Evolutionary conservation across 2,329 filamentous ascomycete species (phyloP).

Genomic region (Drechslerella dactyloides): DNA sequence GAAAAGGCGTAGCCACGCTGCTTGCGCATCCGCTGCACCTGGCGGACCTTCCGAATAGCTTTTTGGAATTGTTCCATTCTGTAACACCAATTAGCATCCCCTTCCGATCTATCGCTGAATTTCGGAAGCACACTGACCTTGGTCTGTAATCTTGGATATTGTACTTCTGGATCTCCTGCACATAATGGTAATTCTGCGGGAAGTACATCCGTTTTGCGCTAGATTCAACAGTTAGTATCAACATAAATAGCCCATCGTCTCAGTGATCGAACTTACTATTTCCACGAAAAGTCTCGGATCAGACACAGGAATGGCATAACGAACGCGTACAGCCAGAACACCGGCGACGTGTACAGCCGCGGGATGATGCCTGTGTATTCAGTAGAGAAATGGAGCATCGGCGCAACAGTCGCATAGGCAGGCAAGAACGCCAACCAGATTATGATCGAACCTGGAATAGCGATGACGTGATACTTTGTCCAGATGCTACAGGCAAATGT

Average conservation of each 20-base stretch:
- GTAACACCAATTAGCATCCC: slow-evolving; percentile 52
- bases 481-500: slow-evolving; percentile 68
- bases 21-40: slow-evolving; percentile 99
- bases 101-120: slow-evolving; percentile 10
- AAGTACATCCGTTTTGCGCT: slow-evolving; percentile 91
- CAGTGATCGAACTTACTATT: slow-evolving; percentile 68
- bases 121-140: slow-evolving; percentile 68
- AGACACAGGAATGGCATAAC: slow-evolving; percentile 82
- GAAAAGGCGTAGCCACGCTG: slow-evolving; percentile 98
- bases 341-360: slow-evolving; percentile 76
- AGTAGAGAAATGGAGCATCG: slow-evolving; percentile 76
- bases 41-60: slow-evolving; percentile 95
- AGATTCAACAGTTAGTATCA: slow-evolving; percentile 49
- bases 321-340: slow-evolving; percentile 91
- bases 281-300: slow-evolving; percentile 89
- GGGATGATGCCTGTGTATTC: slow-evolving; percentile 88
- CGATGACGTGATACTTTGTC: slow-evolving; percentile 97
- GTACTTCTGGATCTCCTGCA: slow-evolving; percentile 99
- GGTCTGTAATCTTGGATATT: slow-evolving; percentile 99
- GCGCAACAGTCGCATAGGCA: slow-evolving; percentile 83
- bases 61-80: slow-evolving; percentile 99
- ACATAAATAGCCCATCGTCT: neutral
- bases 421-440: slow-evolving; percentile 93
- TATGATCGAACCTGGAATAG: slow-evolving; percentile 89
- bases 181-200: slow-evolving; percentile 94